Evolutionary conservation across 2,329 filamentous ascomycete species (phyloP).

Genomic region (Aspergillus sp.): DNA sequence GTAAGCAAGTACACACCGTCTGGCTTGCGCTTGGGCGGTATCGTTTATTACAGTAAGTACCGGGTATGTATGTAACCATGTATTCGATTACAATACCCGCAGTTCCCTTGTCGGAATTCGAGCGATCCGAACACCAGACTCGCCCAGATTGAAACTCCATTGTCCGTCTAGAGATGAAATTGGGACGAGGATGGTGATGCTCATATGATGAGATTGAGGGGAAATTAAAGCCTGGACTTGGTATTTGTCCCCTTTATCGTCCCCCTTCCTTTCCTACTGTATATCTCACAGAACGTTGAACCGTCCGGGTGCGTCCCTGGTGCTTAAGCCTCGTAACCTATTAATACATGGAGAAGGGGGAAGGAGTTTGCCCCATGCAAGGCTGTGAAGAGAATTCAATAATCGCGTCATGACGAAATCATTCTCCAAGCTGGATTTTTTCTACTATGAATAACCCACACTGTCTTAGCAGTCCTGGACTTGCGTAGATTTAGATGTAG

Average conservation of each 20-base stretch:
- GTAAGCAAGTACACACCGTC: neutral
- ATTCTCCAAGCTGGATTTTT: neutral
- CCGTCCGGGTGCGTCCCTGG: neutral
- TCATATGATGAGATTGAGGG: neutral
- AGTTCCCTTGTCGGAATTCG: constrained; percentile 5
- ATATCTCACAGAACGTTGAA: neutral
- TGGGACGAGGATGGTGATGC: neutral
- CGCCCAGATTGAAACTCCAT: neutral
- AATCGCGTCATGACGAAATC: constrained; percentile 1
- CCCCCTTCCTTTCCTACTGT: neutral
- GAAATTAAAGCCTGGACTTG: neutral
- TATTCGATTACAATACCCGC: neutral
- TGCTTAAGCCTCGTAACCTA: neutral
- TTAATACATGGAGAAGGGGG: neutral
- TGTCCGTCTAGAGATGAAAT: neutral
- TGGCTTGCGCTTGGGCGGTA: neutral
- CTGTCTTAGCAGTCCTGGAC: neutral
- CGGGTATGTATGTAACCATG: neutral
- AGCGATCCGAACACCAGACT: constrained; percentile 9
- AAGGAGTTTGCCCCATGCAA: neutral
- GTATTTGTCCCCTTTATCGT: neutral
- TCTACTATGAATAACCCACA: neutral
- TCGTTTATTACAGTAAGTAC: neutral
- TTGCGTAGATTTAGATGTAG: neutral
- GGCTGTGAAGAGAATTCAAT: constrained; percentile 1